These are phyloP conservation scores for Aspergillus asperescens DNA, from an alignment of 495 filamentous ascomycete species.

Conservation along the genomic window DNA sequence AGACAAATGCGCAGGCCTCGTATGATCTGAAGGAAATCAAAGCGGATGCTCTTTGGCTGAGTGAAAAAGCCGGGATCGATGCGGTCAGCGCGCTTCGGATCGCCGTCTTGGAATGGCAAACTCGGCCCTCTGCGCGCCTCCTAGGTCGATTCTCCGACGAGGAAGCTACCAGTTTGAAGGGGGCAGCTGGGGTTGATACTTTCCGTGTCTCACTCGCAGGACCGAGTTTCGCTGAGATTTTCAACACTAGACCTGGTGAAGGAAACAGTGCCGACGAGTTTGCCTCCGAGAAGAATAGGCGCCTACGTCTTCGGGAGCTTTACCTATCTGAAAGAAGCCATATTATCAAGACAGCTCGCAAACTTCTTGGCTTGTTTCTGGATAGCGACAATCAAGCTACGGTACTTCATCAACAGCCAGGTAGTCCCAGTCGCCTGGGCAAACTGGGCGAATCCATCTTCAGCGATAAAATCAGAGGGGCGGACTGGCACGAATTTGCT, in stretches of 20 bases:
- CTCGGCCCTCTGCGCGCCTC: conserved; percentile 59
- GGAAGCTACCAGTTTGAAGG: conserved; percentile 61
- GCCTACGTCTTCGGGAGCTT: conserved; percentile 55
- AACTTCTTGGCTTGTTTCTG: conserved; percentile 37
- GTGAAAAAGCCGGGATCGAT: conserved; percentile 66
- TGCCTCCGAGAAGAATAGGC: conserved; percentile 51
- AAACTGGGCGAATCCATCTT: conserved; percentile 32
- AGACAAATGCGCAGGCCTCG: conserved; percentile 58
- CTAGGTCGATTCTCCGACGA: conserved; percentile 60
- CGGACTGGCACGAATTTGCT: conserved; percentile 24
- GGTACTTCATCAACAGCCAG: not conserved
- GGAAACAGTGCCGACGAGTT: conserved; percentile 53
- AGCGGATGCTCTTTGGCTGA: conserved; percentile 79
- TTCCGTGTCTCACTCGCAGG: conserved; percentile 46
- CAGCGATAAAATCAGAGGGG: conserved; percentile 24
- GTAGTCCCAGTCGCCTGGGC: conserved; percentile 19
- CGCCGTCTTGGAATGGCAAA: conserved; percentile 78
- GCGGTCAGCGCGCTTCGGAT: conserved; percentile 79
- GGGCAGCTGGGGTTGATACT: conserved; percentile 56
- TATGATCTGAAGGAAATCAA: conserved; percentile 80
- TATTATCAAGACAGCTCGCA: conserved; percentile 40
- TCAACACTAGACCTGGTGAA: conserved; percentile 27
- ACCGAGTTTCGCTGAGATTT: conserved; percentile 35
- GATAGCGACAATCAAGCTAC: conserved; percentile 18
- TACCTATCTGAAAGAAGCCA: conserved; percentile 64